Conservation (phyloP, 495 filamentous ascomycete genomes). For the Cercophora sp. region DNA sequence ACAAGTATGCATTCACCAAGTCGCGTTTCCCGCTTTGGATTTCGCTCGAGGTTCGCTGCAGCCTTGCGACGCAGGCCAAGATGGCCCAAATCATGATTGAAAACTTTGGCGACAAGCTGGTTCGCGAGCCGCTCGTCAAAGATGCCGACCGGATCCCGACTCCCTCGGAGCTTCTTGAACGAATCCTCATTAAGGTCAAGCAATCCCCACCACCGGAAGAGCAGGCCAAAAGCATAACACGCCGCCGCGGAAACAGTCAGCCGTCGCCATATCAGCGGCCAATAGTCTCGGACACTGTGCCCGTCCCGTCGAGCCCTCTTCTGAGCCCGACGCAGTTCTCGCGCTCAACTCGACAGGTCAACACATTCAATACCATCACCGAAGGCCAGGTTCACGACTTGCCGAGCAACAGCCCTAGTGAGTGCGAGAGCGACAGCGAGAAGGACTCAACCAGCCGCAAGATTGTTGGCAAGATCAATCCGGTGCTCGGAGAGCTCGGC, state of each 20-base stretch:
- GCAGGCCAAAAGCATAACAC: constrained; percentile 39
- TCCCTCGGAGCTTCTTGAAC: constrained; percentile 75
- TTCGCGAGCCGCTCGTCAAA: constrained; percentile 67
- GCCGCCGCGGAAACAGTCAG: constrained; percentile 70
- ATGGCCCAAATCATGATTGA: constrained; percentile 92
- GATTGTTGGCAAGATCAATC: constrained; percentile 80
- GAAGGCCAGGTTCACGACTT: constrained; percentile 48
- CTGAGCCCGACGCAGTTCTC: constrained; percentile 35
- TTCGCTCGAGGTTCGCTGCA: constrained; percentile 94
- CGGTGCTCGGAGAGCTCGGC: constrained; percentile 76
- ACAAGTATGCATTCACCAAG: constrained; percentile 83
- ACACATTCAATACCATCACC: constrained; percentile 45
- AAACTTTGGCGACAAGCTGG: constrained; percentile 70
- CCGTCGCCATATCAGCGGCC: constrained; percentile 70
- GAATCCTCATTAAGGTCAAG: constrained; percentile 93
- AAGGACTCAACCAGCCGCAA: constrained; percentile 51
- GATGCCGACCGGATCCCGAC: constrained; percentile 68
- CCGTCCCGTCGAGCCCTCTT: constrained; percentile 55
- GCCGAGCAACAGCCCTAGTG: constrained; percentile 51
- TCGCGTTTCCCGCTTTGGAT: constrained; percentile 84
- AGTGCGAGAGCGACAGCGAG: constrained; percentile 55
- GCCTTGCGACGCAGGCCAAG: constrained; percentile 68
- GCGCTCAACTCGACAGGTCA: constrained; percentile 35
- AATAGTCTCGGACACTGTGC: constrained; percentile 48
- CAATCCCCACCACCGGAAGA: constrained; percentile 45